Base-by-base conservation (phyloP, 2,329 filamentous ascomycete species). In the Orbilia ellipsospora region DNA sequence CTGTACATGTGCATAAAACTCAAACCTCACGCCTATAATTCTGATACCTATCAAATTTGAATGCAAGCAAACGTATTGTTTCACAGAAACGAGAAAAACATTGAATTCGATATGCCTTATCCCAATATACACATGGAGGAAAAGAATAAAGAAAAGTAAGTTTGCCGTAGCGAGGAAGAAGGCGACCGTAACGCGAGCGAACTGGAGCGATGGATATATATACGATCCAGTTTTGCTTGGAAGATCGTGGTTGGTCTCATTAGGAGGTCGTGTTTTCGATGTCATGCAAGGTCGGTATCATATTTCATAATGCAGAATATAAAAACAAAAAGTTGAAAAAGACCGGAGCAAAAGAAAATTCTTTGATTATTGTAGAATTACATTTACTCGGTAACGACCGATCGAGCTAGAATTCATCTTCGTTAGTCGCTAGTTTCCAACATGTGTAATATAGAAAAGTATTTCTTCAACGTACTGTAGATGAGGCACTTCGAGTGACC, bases 401-500 rank as follows among this genome's bases (percentile, higher is more conserved):
- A 74, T 74, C 70, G 70, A 68, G 70, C 70, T 74, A 23, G 40
- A 50, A 23, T 52, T 52, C 12, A 54, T 28, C 59, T 26, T 36
- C n/a, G 52, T 63, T 52, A 68, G 63, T 28, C 44, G 44, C 13
- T 45, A 8, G 42, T 40, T 36, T 16, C 15, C 2, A 48, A 16
- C 4, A 8, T 26, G n/a, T 48, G 28, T 28, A 0, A 26, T 12
- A 40, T 15, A 10, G 45, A 23, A 4, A 31, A 15, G n/a, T n/a
- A 54, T 52, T 52, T n/a, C 8, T 31, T 36, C 45, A 26, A 89
- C 89, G 80, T 87, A 91, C 89, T 99, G 92, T 97, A 99, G 88
- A 99, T 96, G 89, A 91, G 92, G 89, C 97, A 90, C 88, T 94
- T 95, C 88, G 90, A 94, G 90, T 99, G 96, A 81, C 89, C 89